Evolutionary conservation across 2,329 filamentous ascomycete species (phyloP), one percentile per base, ranked within the genome.

Genomic region (Aspergillus latus): DNA sequence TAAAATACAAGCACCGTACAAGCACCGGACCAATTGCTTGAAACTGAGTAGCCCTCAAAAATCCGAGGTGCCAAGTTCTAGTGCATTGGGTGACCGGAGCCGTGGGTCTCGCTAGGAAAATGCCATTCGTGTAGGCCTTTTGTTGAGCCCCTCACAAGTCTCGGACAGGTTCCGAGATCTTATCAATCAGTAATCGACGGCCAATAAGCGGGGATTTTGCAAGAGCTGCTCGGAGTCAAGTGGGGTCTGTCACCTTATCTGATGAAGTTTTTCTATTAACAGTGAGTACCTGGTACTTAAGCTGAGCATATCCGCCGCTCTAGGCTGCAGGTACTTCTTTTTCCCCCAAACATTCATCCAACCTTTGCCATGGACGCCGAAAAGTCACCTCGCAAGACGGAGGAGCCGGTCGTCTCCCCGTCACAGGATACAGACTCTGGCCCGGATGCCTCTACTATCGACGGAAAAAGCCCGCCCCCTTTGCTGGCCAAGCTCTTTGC

Each of bases 401-500:
- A 26, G 15, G 21, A 44, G 7, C 42, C 16, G 10, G 42, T 29
- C 9, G 42, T 44, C 21, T 29, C 42, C 4, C 26, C 15, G 21
- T 15, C 39, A 9, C 16, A 29, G 9, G 42, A 44, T 28, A 21
- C 8, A 37, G 34, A 37, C 34, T 9, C 34, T 5, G 13, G 5
- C 10, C 10, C 34, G 9, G 34, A 37, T 37, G 34, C 34, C 34
- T 37, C 34, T 13, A 37, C 34, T 13, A 8, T 9, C 6, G 42
- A 44, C 49, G 64, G 58, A 4, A 69, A 62, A 47, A 60, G 21
- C 2, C 57, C 65, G 1, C 67, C 68, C 1, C 67, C 68, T 2
- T 43, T 70, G 3, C 13, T 74, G 4, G 68, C 67, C 2, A 76
- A 72, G 59, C 52, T 81, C 11, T 65, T 72, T 7, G 76, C 82